phyloP scores from a whole-genome alignment of 225 moss, liverwort and hornwort species.

The Pseudisothecium myosuroides region DNA sequence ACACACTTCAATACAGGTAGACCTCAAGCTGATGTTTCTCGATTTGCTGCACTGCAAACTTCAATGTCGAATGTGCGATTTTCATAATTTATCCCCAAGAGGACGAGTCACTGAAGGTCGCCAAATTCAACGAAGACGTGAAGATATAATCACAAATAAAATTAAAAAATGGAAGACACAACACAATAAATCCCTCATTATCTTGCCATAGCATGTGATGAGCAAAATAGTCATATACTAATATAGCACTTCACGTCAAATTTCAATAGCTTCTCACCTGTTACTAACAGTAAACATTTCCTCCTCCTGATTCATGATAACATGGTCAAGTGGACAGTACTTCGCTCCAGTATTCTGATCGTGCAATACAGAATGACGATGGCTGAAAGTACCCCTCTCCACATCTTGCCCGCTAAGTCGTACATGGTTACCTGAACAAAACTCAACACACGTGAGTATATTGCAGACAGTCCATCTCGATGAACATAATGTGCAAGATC shows the following conservation, averaged over 20 bases:
- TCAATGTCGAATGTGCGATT: background rate
- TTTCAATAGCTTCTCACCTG: constrained; percentile 40
- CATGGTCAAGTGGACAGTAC: constrained; percentile 75
- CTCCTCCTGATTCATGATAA: constrained; percentile 67
- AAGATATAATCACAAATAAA: background rate
- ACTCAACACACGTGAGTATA: background rate
- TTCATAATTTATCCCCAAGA: background rate
- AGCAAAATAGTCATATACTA: background rate
- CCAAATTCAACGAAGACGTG: background rate
- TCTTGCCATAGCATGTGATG: background rate
- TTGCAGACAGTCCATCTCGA: background rate
- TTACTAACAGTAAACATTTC: constrained; percentile 98
- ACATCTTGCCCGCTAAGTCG: constrained; percentile 98
- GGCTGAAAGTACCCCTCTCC: constrained; percentile 96
- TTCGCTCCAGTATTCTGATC: constrained; percentile 79
- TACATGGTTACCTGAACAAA: constrained; percentile 70
- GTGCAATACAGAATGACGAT: constrained; percentile 88
- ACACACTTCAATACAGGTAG: background rate
- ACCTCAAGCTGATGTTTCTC: background rate
- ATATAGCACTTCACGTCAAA: background rate
- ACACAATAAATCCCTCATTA: background rate
- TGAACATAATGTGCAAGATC: background rate
- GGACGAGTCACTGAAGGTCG: background rate
- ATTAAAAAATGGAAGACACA: background rate
- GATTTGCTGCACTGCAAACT: background rate